A percentile compares a stretch with the other conserved stretches of the same genome.
Conservation (phyloP, 257 asterid genomes). For the Jacaranda copaia region DNA sequence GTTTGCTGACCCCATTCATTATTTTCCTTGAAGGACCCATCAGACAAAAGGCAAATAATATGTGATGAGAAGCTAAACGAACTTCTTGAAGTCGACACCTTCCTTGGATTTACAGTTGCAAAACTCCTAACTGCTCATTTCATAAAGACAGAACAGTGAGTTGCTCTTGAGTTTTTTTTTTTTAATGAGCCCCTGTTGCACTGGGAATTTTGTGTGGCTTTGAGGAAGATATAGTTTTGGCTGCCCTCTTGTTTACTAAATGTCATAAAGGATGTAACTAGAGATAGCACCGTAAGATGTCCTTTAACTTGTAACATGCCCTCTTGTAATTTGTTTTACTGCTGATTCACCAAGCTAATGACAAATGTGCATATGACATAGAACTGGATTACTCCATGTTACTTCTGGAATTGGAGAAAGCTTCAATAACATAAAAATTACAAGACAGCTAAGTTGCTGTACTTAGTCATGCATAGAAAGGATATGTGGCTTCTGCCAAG, state of each 20-base stretch:
- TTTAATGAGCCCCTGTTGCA: constrained; percentile 34
- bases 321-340: constrained; percentile 36
- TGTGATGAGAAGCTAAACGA: constrained; percentile 96
- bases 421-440: neutral
- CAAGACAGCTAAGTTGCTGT: neutral
- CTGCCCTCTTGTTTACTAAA: constrained; percentile 13
- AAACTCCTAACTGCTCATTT: constrained; percentile 71
- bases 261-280: too few relatives aligned
- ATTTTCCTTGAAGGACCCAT: constrained; percentile 41
- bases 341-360: constrained; percentile 37
- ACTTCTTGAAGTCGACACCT: constrained; percentile 74
- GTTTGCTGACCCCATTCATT: constrained; percentile 27
- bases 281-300: too few relatives aligned
- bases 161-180: constrained; percentile 38
- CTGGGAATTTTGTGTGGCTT: constrained; percentile 41
- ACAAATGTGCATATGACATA: constrained; percentile 34
- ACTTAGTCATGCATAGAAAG: neutral
- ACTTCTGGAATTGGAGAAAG: constrained; percentile 11
- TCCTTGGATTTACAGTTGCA: constrained; percentile 68
- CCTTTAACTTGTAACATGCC: constrained; percentile 6
- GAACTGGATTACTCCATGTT: constrained; percentile 6
- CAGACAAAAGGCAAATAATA: constrained; percentile 81
- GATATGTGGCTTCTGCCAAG: neutral
- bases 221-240: constrained; percentile 40
- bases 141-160: constrained; percentile 68